Evolutionary conservation across 2,329 filamentous ascomycete species (phyloP), one percentile per base, ranked within the genome.

Genomic region (Claviceps sp.): DNA sequence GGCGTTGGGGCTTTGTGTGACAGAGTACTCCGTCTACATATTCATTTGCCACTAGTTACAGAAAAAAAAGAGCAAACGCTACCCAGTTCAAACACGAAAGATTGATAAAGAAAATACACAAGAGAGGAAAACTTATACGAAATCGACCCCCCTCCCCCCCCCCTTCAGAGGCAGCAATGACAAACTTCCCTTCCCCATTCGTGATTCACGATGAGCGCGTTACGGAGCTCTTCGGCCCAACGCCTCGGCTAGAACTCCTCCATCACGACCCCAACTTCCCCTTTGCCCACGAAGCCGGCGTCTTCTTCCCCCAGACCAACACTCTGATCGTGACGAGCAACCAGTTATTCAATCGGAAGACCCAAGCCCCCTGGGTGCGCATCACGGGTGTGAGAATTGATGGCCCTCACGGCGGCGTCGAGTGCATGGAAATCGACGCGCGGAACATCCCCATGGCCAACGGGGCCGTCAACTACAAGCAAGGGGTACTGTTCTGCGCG

Each of bases 251-350:
- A 20, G 40, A 43, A 13, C 40, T 43, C 17, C 40, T 43, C 17
- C 17, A 43, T 9, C 8, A 43, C 20, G 40, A 43, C 40, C 20
- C 40, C 40, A 20, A 43, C 17, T 23, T 17, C 40, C 40, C 40
- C 3, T 43, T 43, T 43, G 40, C 40, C 45, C 77, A 80, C 51
- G 77, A 80, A 56, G 77, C 76, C 6, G 73, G 76, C 9, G 68
- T 77, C 0, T 80, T 58, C 50, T 52, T 53, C 44, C 47, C 36
- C 13, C 11, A 36, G 20, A 52, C 53, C 46, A 54, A 54, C 20
- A 53, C 55, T 7, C 51, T 57, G 16, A 54, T 54, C 45, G 52
- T 56, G 5, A 47, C 55, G 3, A 56, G 54, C n/a, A 56, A 57
- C 59, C 77, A 14, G 5, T 22, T 43, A 17, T 5, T 4, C 9